Percentiles rank a stretch among this genome's conserved stretches.
These are phyloP conservation scores for Pseudogymnoascus sp. DNA, from an alignment of 2,329 filamentous ascomycete species.

Conservation along the genomic window DNA sequence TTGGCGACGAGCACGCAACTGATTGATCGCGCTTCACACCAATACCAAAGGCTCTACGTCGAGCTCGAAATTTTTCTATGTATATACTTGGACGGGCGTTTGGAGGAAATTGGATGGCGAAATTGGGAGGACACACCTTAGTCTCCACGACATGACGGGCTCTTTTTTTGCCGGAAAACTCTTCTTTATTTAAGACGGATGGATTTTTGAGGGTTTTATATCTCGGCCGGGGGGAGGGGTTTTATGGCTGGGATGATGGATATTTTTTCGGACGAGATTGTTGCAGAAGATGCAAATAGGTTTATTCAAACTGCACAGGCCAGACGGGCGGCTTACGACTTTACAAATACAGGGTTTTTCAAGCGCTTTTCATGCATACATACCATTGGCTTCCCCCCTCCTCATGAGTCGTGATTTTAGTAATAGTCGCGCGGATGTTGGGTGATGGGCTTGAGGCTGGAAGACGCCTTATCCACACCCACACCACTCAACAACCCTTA, in stretches of 20 bases:
- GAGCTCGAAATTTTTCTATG: not conserved
- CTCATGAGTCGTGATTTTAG: not conserved
- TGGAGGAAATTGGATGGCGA: not conserved
- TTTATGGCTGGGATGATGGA: not conserved
- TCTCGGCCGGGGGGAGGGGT: not conserved
- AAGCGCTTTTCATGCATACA: not conserved
- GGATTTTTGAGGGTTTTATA: not conserved
- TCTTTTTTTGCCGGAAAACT: not conserved
- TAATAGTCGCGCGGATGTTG: not conserved
- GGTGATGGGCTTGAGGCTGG: not conserved
- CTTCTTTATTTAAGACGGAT: not conserved
- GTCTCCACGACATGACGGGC: conserved; percentile 1
- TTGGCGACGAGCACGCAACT: conserved; percentile 51
- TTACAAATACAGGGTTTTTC: not conserved
- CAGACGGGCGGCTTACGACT: conserved; percentile 1
- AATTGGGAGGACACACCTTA: not conserved
- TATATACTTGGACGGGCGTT: conserved; percentile 6
- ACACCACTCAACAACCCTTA: not conserved
- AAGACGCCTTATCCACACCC: not conserved
- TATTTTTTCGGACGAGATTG: not conserved
- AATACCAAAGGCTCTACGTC: not conserved
- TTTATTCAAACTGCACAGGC: not conserved
- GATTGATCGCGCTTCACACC: conserved; percentile 25
- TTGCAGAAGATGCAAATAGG: not conserved
- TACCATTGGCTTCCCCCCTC: not conserved